Evolutionary conservation across 495 filamentous ascomycete species (phyloP), one percentile per base, ranked within the genome.

Genomic region (Penicillium atrosanguineum): DNA sequence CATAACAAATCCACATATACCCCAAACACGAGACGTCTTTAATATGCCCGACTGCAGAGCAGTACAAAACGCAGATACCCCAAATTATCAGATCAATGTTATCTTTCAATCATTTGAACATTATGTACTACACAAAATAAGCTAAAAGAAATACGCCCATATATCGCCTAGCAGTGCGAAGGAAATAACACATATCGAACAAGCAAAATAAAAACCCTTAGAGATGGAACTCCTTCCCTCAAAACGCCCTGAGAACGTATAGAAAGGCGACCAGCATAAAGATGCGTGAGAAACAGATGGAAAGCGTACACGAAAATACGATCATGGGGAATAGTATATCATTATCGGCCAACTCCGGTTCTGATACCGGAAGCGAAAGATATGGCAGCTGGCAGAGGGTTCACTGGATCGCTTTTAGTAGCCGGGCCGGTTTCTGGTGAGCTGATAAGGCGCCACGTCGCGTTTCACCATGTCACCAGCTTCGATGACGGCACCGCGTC

Each of bases 391-490:
- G 28, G 2, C 28, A 31, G 31, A 34, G 31, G 6, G 11, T 14
- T 12, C 31, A 15, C 11, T 11, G 9, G 12, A 12, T 23, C 11
- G 31, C 8, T 14, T 31, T 34, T 34, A 34, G 42, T 75, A 75
- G 46, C 65, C 68, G 36, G 74, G 74, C 52, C 74, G 76, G 23
- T 68, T 59, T n/a, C 74, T 73, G 45, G 75, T 73, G 50, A 76
- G 75, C 14, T 70, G 69, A 55, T 76, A 78, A 25, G 69, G 67
- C 36, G 72, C 69, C 38, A 78, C 73, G 52, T 78, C 67, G 7
- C 67, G 59, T 44, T 68, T 75, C 21, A 78, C 75, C n/a, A 78
- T 64, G 44, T 77, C 72, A 11, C 75, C 75, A 12, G 75, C 71
- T 29, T 69, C 75, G 49, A 78, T 71, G 57, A 77, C 76, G 9